A percentile compares a stretch with the other conserved stretches of the same genome.
Evolutionary conservation across 345 rosid species (phyloP).

Genomic region (Eucalyptus dawsonii): DNA sequence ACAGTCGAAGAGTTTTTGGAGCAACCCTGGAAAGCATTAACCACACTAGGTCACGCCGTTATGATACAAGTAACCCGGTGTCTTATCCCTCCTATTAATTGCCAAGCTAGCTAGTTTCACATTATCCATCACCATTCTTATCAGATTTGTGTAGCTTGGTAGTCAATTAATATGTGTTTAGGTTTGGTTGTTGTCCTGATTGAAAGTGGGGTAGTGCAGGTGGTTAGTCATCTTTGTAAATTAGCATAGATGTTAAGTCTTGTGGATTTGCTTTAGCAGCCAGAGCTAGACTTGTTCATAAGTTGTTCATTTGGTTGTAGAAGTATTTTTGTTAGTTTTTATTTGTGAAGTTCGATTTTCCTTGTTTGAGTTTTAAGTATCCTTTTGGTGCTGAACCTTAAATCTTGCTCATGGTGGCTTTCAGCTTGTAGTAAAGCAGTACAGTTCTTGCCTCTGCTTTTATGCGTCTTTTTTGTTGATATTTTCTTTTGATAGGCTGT

Average conservation of each 20-base stretch:
- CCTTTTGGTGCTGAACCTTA: not conserved
- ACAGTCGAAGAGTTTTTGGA: constrained; percentile 57
- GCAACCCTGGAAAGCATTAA: constrained; percentile 36
- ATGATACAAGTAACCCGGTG: constrained; percentile 21
- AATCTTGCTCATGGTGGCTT: not conserved
- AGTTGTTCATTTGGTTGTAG: not conserved
- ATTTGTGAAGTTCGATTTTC: not conserved
- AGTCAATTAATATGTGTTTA: not conserved
- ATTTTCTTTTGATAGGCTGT: not conserved
- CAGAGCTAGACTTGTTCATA: not conserved
- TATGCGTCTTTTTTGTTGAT: not conserved
- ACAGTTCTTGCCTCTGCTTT: not conserved
- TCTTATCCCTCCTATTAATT: constrained; percentile 18
- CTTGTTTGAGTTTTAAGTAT: not conserved
- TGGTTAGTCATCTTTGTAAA: not conserved
- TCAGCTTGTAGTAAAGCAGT: not conserved
- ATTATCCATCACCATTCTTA: not conserved
- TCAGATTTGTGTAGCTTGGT: not conserved
- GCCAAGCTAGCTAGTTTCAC: not conserved
- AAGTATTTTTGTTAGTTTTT: not conserved
- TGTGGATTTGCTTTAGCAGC: not conserved
- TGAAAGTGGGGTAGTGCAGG: not conserved
- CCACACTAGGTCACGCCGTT: constrained; percentile 46
- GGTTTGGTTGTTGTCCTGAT: not conserved
- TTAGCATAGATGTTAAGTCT: not conserved